Conservation (phyloP, 2,329 filamentous ascomycete genomes). For the Phialemoniopsis sp. region DNA sequence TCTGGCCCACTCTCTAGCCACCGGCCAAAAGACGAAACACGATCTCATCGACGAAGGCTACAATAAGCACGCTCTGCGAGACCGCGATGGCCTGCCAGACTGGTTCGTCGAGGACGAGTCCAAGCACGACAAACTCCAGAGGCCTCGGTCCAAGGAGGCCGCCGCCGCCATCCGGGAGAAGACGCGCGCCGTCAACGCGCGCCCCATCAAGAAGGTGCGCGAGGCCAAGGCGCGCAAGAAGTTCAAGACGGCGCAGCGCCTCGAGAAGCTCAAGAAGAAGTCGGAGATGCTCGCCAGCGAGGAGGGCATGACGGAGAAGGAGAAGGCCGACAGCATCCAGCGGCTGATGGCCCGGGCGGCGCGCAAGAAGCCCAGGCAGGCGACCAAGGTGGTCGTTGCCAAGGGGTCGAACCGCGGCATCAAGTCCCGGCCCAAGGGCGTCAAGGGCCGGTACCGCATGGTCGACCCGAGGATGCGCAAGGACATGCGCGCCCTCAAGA, state of each 20-base stretch:
- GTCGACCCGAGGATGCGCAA: constrained; percentile 95
- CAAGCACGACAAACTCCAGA: constrained; percentile 76
- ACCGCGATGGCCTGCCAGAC: constrained; percentile 86
- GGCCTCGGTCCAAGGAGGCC: constrained; percentile 88
- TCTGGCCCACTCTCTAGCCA: constrained; percentile 85
- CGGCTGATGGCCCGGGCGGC: constrained; percentile 77
- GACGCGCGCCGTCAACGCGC: constrained; percentile 83
- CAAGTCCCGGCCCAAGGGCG: constrained; percentile 80
- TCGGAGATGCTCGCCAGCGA: constrained; percentile 84
- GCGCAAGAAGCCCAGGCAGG: constrained; percentile 80
- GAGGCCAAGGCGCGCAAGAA: constrained; percentile 97
- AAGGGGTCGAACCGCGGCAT: constrained; percentile 80
- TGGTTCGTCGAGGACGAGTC: constrained; percentile 96
- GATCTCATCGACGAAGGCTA: constrained; percentile 88
- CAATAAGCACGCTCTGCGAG: constrained; percentile 89
- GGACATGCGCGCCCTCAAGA: constrained; percentile 85
- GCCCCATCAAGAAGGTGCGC: constrained; percentile 98
- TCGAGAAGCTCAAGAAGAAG: constrained; percentile 98
- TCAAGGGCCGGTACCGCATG: constrained; percentile 97
- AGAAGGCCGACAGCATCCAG: constrained; percentile 83
- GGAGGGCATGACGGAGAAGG: constrained; percentile 90
- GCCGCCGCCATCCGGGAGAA: constrained; percentile 94
- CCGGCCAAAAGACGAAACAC: constrained; percentile 72
- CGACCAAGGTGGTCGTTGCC: constrained; percentile 86
- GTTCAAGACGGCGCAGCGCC: constrained; percentile 81